These are phyloP conservation scores for Erigeron philadelphicus DNA, from an alignment of 140 eudicot species.

Conservation along the genomic window DNA sequence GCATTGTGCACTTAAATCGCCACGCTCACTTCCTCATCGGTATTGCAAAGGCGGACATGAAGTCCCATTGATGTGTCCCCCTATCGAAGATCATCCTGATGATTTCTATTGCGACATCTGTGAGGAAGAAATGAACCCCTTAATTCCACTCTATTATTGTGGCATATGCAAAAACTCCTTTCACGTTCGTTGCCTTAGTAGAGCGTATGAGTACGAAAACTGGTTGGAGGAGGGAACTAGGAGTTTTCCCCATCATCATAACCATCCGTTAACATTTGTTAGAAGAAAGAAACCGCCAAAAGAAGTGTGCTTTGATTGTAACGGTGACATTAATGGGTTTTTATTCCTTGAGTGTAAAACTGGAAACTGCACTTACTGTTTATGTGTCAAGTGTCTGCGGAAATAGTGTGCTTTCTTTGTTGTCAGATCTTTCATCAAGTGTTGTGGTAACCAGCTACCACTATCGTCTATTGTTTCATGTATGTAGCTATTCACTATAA, in stretches of 20 bases:
- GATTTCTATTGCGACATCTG: constrained; percentile 24
- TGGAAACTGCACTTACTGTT: too few species aligned
- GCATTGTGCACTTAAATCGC: too few species aligned
- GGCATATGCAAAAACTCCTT: constrained; percentile 1
- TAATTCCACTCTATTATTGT: background rate
- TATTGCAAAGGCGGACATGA: background rate
- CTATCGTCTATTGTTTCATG: too few species aligned
- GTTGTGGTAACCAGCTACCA: too few species aligned
- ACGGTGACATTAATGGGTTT: background rate
- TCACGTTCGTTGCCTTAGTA: background rate
- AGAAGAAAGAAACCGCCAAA: background rate
- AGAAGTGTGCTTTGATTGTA: background rate
- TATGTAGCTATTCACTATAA: too few species aligned
- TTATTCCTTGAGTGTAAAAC: constrained; percentile 8
- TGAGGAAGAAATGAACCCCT: constrained; percentile 20
- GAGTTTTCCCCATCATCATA: background rate
- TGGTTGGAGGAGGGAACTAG: background rate
- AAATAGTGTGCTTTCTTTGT: too few species aligned
- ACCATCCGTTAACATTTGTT: constrained; percentile 15
- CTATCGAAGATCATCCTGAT: constrained; percentile 6
- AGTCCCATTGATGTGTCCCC: background rate
- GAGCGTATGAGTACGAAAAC: background rate
- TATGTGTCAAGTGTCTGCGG: too few species aligned
- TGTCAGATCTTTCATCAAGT: too few species aligned
- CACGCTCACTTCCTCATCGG: too few species aligned